Evolutionary conservation across 139 green algal species (phyloP), one percentile per base, ranked within the genome.

Genomic region (Picochlorum sp.): DNA sequence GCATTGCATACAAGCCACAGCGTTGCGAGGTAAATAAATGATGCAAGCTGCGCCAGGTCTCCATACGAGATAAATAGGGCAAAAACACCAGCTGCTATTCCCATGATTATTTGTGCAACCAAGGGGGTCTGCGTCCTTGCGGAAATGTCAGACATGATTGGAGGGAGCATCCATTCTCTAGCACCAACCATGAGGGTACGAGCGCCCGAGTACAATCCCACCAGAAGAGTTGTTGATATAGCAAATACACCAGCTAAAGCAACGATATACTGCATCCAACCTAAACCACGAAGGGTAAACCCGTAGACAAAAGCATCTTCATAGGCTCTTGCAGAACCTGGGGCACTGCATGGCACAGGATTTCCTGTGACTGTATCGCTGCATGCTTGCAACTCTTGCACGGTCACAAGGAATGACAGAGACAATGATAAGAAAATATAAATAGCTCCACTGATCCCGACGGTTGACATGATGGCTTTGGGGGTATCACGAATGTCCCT

Each of bases 161-260:
- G 71, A 11, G 71, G 71, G 49, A 78, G 62, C 58, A 78, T 38
- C 71, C 71, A 78, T 45, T 69, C 60, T 23, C 71, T 45, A 10
- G 49, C 49, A 20, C 41, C 60, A 1, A 62, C 66, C 71, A 78
- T 78, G 49, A 67, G 59, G 18, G 74, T 51, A 45, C 71, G 71
- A 1, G 60, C 61, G 1, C 60, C 4, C 1, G 59, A 69, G 55
- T 74, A 78, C 18, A 78, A 61, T 7, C 71, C 66, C 20, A 78
- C 71, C 2, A 63, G 38, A 16, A 74, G 51, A 32, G 61, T 37
- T n/a, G 71, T 74, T 15, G 67, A 24, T 18, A 74, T 70, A 23
- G 63, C 66, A 20, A 63, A 18, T 5, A 78, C 34, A 16, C 66
- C 71, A 2, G 51, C 54, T 11, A 74, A 7, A 3, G 49, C 37